A percentile compares a stretch with the other conserved stretches of the same genome.
Evolutionary conservation across 331 rosid genomes (phyloP).

Genomic region (Saraca asoca): DNA sequence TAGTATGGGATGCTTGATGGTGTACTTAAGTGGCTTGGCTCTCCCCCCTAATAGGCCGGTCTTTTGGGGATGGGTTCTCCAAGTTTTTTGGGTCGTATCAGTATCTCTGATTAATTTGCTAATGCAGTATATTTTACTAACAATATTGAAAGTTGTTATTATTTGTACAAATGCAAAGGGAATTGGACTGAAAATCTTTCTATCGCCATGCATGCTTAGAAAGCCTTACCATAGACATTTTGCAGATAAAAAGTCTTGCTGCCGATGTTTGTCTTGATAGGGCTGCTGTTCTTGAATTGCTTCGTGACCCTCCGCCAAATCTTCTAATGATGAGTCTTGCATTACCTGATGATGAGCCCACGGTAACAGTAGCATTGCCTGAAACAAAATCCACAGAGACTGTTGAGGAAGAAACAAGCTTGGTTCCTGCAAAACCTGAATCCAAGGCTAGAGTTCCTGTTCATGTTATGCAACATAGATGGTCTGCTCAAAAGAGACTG

Average conservation of each 20-base stretch:
- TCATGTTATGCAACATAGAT: slow-evolving; percentile 65
- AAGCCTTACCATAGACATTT: slow-evolving; percentile 7
- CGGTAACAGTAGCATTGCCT: slow-evolving; percentile 32
- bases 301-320: slow-evolving; percentile 82
- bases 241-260: slow-evolving; percentile 84
- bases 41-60: too few species aligned
- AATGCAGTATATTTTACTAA: background rate
- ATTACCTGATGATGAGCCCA: slow-evolving; percentile 68
- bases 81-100: too few species aligned
- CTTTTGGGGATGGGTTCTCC: too few species aligned
- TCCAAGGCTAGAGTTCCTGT: slow-evolving; percentile 51
- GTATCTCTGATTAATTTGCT: slow-evolving; percentile 25
- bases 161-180: slow-evolving; percentile 1
- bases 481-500: slow-evolving; percentile 74
- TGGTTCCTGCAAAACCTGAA: slow-evolving; percentile 37
- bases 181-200: slow-evolving; percentile 12
- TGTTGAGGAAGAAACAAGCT: slow-evolving; percentile 40
- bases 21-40: too few species aligned
- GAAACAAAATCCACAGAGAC: slow-evolving; percentile 48
- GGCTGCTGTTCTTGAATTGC: slow-evolving; percentile 74
- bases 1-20: too few species aligned
- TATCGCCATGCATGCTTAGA: slow-evolving; percentile 9
- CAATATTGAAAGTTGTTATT: slow-evolving; percentile 5
- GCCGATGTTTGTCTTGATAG: slow-evolving; percentile 94
- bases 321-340: slow-evolving; percentile 80